Evolutionary conservation across 2,329 filamentous ascomycete genomes (phyloP).

Genomic region (Xylariaceae sp.): DNA sequence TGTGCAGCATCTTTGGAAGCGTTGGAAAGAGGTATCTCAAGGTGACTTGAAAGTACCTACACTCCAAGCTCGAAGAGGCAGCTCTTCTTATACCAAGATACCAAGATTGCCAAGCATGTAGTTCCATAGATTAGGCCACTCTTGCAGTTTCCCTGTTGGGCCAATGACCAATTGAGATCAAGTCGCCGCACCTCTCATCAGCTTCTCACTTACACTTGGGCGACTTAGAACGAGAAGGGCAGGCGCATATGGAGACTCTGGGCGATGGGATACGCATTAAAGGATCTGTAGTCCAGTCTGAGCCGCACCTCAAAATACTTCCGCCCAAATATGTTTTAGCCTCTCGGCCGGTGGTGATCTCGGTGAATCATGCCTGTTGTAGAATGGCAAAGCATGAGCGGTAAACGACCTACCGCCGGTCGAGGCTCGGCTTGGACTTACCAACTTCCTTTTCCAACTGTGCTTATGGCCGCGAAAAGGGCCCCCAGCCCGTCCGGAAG

Average conservation of each 20-base stretch:
- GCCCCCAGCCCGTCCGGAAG: slow-evolving; percentile 10
- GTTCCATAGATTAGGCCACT: background rate
- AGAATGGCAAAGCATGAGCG: too few relatives aligned
- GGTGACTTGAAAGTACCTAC: too few relatives aligned
- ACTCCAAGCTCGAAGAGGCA: background rate
- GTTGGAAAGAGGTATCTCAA: too few relatives aligned
- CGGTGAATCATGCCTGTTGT: too few relatives aligned
- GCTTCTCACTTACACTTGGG: background rate
- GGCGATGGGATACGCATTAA: background rate
- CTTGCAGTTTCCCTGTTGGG: background rate
- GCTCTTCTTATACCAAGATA: background rate
- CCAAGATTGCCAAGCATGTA: background rate
- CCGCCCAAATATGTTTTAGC: background rate
- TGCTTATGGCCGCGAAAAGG: slow-evolving; percentile 7
- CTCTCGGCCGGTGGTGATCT: too few relatives aligned
- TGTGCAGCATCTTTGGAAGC: background rate
- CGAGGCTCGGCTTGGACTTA: slow-evolving; percentile 11
- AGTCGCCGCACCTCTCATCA: background rate
- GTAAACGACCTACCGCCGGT: too few relatives aligned
- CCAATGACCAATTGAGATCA: background rate
- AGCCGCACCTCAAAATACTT: background rate
- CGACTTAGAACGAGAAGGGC: background rate
- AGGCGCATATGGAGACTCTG: background rate
- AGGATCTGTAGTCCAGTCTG: background rate
- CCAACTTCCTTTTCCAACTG: slow-evolving; percentile 18